These are phyloP conservation scores for Suaeda aralocaspica DNA, from an alignment of 148 eudicot genomes.

Conservation along the genomic window DNA sequence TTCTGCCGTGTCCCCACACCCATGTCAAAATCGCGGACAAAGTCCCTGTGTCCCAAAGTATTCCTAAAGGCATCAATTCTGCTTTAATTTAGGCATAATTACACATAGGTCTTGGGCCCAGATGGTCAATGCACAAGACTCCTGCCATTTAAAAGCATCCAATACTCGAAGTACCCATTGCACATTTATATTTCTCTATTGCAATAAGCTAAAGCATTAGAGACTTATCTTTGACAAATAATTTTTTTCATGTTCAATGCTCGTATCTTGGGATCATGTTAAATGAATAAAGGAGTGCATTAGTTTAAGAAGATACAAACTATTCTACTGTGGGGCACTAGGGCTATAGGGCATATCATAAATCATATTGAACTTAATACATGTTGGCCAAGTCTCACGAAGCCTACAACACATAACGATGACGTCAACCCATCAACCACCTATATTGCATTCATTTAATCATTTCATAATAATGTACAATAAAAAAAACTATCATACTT, in stretches of 20 bases:
- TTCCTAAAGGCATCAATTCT: too few species aligned
- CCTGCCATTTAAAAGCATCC: background rate
- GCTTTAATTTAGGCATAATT: too few species aligned
- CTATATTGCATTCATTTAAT: background rate
- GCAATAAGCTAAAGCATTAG: background rate
- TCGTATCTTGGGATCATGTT: background rate
- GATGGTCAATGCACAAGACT: too few species aligned
- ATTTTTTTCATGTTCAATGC: background rate
- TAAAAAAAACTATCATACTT: too few species aligned
- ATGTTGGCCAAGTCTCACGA: background rate
- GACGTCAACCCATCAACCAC: background rate
- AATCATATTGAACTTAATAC: background rate
- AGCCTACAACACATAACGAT: background rate
- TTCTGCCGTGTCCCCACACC: too few species aligned
- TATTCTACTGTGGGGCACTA: background rate
- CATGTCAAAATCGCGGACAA: too few species aligned
- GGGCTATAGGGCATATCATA: background rate
- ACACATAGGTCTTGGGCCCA: too few species aligned
- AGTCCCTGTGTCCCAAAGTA: too few species aligned
- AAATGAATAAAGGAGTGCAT: background rate
- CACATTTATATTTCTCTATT: background rate
- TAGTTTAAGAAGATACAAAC: background rate
- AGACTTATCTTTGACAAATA: background rate
- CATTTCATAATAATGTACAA: background rate
- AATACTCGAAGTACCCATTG: background rate